Evolutionary conservation across 495 filamentous ascomycete species (phyloP).

Genomic region (Pseudevernia furfuracea): DNA sequence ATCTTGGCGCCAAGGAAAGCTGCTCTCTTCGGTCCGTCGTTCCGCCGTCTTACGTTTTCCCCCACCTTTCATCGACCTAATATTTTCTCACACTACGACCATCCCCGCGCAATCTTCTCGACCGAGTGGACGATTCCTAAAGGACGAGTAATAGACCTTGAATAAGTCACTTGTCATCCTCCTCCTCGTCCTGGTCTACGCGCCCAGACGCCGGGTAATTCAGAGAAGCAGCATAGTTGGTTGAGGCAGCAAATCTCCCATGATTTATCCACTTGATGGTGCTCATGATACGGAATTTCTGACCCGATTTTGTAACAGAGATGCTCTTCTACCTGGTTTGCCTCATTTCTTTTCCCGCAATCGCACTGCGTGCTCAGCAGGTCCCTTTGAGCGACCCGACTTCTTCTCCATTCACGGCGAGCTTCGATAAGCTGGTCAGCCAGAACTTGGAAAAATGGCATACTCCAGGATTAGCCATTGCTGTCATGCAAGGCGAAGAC

Average conservation of each 20-base stretch:
- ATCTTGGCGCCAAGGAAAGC: too few relatives aligned
- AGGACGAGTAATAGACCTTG: too few relatives aligned
- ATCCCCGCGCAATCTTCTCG: too few relatives aligned
- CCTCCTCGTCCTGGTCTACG: too few relatives aligned
- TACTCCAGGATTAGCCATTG: constrained; percentile 41
- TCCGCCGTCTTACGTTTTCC: too few relatives aligned
- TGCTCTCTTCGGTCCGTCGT: too few relatives aligned
- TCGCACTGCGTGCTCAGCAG: not conserved
- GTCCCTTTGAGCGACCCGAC: not conserved
- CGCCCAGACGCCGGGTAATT: too few relatives aligned
- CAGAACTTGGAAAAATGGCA: constrained; percentile 35
- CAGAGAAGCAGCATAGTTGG: not conserved
- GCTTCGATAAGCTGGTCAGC: constrained; percentile 32
- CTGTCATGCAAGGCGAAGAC: constrained; percentile 38
- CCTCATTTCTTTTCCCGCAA: not conserved
- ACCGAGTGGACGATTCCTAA: too few relatives aligned
- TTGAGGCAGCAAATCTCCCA: not conserved
- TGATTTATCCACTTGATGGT: not conserved
- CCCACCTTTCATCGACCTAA: too few relatives aligned
- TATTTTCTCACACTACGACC: too few relatives aligned
- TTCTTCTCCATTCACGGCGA: constrained; percentile 25
- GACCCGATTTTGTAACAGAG: not conserved
- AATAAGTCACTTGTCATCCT: too few relatives aligned
- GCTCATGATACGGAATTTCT: not conserved
- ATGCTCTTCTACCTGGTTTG: not conserved